Evolutionary conservation across 352 stramenopile species (phyloP).

Genomic region (Phytopythium aichiense): DNA sequence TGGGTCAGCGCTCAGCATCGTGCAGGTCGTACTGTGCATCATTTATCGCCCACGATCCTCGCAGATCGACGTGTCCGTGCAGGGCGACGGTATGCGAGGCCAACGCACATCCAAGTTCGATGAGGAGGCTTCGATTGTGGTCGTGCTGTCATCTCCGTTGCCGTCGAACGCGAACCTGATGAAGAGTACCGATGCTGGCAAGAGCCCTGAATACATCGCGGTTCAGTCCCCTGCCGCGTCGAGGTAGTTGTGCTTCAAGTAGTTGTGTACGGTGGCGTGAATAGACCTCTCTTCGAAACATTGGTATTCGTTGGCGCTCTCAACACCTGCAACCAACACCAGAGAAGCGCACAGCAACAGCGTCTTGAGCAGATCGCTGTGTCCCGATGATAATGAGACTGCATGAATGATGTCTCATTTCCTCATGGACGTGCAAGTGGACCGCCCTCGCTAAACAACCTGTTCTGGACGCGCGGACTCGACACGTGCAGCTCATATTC

Average conservation of each 20-base stretch:
- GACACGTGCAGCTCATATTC: not conserved
- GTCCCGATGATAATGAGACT: too few species aligned
- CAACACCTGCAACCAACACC: too few species aligned
- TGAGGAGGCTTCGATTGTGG: not conserved
- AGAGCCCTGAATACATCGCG: not conserved
- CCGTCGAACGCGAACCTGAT: not conserved
- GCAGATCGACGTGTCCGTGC: constrained; percentile 1
- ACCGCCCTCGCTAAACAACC: not conserved
- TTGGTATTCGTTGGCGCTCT: too few species aligned
- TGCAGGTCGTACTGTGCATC: constrained; percentile 12
- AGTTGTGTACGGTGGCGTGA: too few species aligned
- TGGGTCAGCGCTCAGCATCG: constrained; percentile 14
- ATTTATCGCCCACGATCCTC: constrained; percentile 11
- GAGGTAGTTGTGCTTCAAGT: not conserved
- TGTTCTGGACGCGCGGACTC: not conserved
- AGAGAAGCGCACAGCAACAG: not conserved
- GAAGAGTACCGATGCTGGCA: not conserved
- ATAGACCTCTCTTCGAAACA: not conserved
- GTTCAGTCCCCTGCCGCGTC: not conserved
- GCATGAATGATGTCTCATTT: not conserved
- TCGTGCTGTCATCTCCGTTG: not conserved
- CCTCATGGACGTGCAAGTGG: not conserved
- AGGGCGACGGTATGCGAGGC: not conserved
- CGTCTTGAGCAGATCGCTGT: too few species aligned
- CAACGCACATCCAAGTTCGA: constrained; percentile 3